Evolutionary conservation across 2,329 filamentous ascomycete species (phyloP), one percentile per base, ranked within the genome.

Genomic region (Apiospora pterosperma): DNA sequence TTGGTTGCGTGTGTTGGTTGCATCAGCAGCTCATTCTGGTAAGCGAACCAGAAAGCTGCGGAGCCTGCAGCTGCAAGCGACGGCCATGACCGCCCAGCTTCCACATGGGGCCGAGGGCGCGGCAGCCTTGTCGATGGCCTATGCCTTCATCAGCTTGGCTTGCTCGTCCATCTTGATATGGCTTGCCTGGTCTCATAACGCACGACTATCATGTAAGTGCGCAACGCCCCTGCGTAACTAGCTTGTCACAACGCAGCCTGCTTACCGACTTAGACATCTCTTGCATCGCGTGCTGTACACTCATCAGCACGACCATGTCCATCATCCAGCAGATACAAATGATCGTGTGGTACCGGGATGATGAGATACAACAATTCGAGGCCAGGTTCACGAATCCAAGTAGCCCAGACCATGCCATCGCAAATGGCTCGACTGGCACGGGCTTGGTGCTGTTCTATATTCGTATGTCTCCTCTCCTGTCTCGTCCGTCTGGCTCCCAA

Each of bases 371-470:
- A 14, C 65, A 69, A 25, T 71, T 68, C 21, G 62, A 65, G 23
- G 66, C 63, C 42, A 70, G 67, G 44, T 31, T 66, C 31, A 59
- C 55, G 5, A 28, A 69, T n/a, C 71, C 67, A 4, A 52, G 64
- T 28, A 67, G 65, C 38, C 70, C 68, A 1, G 70, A 72, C 38
- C 36, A 68, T 16, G 65, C 65, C 58, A 67, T 72, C 14, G 68
- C 69, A 34, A 71, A 69, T 63, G 70, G 71, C 4, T 73, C 71
- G 1, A 64, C 65, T 6, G 71, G 71, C 7, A 62, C 68, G 44
- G 70, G 71, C 55, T 59, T 73, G 61, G 68, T 69, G 1, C 58
- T 73, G 6, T 73, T 67, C 28, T 73, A 73, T 41, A 67, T 73
- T 14, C 70, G 71, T 73, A 67, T 21, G 68, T 62, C 12, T 2